Base-by-base conservation (phyloP, 1,284 basidiomycete genomes). In the Marasmius sp. region DNA sequence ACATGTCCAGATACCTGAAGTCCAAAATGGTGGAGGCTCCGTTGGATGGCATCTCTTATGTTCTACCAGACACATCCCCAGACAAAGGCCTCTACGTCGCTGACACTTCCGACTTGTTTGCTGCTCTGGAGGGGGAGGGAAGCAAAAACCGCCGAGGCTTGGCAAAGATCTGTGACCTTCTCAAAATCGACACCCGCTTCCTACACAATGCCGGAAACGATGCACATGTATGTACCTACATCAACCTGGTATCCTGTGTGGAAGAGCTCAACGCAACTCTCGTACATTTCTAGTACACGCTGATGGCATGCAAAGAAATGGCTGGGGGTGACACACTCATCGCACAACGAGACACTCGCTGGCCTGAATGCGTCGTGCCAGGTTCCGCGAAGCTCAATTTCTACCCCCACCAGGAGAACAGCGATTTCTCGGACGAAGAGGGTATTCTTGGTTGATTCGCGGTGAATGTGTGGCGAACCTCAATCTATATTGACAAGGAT, bases 161-260 rank as follows among this genome's bases (percentile, higher is more conserved):
- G 14, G 81, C 84, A 60, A 81, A 83, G 33, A 78, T 85, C 37
- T 89, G 87, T 70, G 74, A 78, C 53, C 82, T 86, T 50, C 79
- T 94, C 9, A 81, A 85, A 57, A 80, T 93, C 52, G 67, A 74
- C 0, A 81, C 83, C 1, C 66, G 79, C 38, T 80, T 80, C 67
- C 75, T 92, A 59, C 92, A 94, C 77, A 94, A 94, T 71, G 91
- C 91, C 2, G 93, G 93, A 0, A 94, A 94, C 69, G 92, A 94
- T 72, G 92, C 92, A 0, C 81, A 88, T 70, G 91, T 92, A 69
- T 59, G 86, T 79, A 36, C 48, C 45, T 39, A 37, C 51, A 16
- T 57, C 47, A 9, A 47, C 34, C 20, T 37, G 41, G 10, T 51
- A 47, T 51, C 38, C 33, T 36, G 45, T 9, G 18, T 57, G 18